Base-by-base conservation (phyloP, 176 grass and related monocot species). In the Avena insularis region DNA sequence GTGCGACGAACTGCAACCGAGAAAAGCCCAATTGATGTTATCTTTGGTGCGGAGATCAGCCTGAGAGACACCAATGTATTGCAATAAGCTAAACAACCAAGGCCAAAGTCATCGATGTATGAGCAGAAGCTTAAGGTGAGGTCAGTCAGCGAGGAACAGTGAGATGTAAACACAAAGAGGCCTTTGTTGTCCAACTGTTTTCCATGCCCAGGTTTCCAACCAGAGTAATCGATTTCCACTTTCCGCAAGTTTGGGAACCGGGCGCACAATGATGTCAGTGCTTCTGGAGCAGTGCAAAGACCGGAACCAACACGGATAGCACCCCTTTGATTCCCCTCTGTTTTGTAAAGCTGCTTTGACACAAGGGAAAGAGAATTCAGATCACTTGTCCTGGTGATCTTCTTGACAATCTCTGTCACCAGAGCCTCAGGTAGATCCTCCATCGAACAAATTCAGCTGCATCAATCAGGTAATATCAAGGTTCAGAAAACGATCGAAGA, bases 201-300 rank as follows among this genome's bases (percentile, higher is more conserved):
- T 13, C 90, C 90, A 27, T 80, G 53, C 25, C 86, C 78, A 16
- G 79, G 86, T 10, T 63, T 95, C 90, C 85, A 92, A 20, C 82
- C 85, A 49, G 82, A 92, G 78, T 95, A 95, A 15, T 35, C 57
- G 14, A 92, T 90, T 60, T 95, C 90, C 12, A 95, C 66, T 78
- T 84, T 95, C 38, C 4, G 1, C 47, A 75, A 65, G 36, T 68
- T 68, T 68, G 65, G 65, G 65, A 68, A 68, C 14, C 65, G 31
- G 6, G 17, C 8, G 62, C 90, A 95, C 5, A 92, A 73, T 25
- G 70, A 74, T 74, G 19, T 27, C n/a, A 74, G 45, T 74, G 71
- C 45, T 49, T 74, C 1, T 74, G 45, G 4, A 74, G 45, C 43
- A 27, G 5, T 49, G 45, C 1, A 48, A 49, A 74, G 43, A 74